Base-by-base conservation (phyloP, 2,329 filamentous ascomycete genomes). In the Trichoderma sp. region DNA sequence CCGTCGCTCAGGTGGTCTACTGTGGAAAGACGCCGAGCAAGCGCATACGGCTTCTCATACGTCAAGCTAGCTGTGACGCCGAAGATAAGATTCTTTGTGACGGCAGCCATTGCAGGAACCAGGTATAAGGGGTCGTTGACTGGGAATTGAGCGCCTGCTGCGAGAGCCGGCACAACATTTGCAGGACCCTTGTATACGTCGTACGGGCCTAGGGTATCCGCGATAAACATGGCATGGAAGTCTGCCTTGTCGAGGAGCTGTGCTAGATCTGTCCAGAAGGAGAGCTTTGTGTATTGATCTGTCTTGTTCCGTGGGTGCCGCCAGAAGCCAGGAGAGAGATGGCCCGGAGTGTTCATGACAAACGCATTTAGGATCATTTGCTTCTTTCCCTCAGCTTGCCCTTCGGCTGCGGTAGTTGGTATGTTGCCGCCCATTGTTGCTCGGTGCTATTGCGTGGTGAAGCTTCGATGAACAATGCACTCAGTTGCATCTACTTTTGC, bases 161-260 rank as follows among this genome's bases (percentile, higher is more conserved):
- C 2, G 85, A 79, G 67, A 88, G 87, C 69, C 84, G 87, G 62
- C 86, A 64, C 61, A 17, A 64, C 83, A 68, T 88, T 85, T 3
- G 87, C 71, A 30, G 81, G 86, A 0, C 80, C 81, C 65, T 87
- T 81, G 65, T 88, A 89, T 0, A 84, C 88, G 68, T 89, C 86
- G 65, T 88, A 85, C 0, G 84, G 85, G 1, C 86, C 86, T 59
- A 88, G 88, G 0, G 85, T 88, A 69, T 90, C 88, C 0, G 88
- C 88, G 4, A 90, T 78, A 71, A 89, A 89, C 5, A 90, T 73
- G 0, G 85, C 85, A 66, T 88, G 89, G 75, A 90, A 86, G 7
- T 83, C 83, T 3, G 86, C 87, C 12, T 81, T 77, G 64, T 90
- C 87, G 1, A 89, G 77, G 0, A 89, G 72, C 66, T 88, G 85